These are phyloP conservation scores for Cyclostephanos invisitatus DNA, from an alignment of 108 stramenopile genomes.

Conservation along the genomic window DNA sequence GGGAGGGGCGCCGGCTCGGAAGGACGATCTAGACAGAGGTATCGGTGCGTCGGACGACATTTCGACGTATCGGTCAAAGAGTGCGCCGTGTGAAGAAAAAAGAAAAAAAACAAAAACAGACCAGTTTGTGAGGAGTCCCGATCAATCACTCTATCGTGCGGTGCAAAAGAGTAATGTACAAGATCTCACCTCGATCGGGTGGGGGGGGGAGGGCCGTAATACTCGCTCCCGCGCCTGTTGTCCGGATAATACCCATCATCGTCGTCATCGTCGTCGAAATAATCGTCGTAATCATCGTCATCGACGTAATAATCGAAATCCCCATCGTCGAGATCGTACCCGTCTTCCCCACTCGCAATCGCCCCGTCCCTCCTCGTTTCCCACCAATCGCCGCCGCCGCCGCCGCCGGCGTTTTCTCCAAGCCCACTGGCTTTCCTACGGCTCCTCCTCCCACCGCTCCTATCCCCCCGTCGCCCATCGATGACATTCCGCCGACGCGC, in stretches of 20 bases:
- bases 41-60: background rate
- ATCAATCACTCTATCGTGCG: background rate
- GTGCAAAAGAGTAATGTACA: background rate
- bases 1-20: conserved; percentile 61
- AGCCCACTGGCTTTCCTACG: no score
- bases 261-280: conserved; percentile 23
- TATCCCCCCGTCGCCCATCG: conserved; percentile 7
- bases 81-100: no score
- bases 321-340: conserved; percentile 26
- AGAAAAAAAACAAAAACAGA: no score
- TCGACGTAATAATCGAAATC: conserved; percentile 21
- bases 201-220: conserved; percentile 62
- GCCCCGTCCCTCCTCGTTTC: conserved; percentile 27
- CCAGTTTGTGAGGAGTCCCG: no score
- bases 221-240: background rate
- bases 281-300: conserved; percentile 23
- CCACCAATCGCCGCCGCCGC: conserved; percentile 36
- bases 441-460: conserved; percentile 7
- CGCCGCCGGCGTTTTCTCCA: no score
- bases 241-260: conserved; percentile 4
- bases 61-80: background rate
- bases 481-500: conserved; percentile 9
- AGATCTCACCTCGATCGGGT: conserved; percentile 44
- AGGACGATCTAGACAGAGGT: conserved; percentile 29
- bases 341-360: conserved; percentile 20